Evolutionary conservation across 2,329 filamentous ascomycete species (phyloP), one percentile per base, ranked within the genome.

Genomic region (Pseudogymnoascus sp.): DNA sequence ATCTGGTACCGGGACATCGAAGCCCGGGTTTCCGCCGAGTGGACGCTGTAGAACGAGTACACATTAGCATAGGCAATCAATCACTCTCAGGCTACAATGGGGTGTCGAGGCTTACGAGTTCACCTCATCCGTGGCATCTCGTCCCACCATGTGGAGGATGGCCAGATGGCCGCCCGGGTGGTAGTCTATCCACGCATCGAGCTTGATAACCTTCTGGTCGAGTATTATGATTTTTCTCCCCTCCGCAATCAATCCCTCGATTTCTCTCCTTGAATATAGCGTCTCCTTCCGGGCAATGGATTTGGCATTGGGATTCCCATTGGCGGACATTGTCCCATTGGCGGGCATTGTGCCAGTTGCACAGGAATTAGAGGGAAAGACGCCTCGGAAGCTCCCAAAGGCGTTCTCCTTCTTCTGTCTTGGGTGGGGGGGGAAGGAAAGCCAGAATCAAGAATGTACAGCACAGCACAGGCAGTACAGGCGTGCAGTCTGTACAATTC

Each of bases 111-210:
- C 88, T 61, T 82, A 97, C 91, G 88, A 90, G 75, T 88, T 91
- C 66, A 97, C 87, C 77, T 97, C 95, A 75, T 97, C 93, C 10
- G 93, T 97, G 61, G 91, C 93, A 84, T 96, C 92, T 76, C 89
- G 86, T 66, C 92, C 92, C 65, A 97, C 85, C 91, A 97, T 95
- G 74, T 99, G 95, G 74, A 86, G 80, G 68, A 99, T 96, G 63
- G 93, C 85, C 77, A 92, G 95, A 71, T 93, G 87, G 69, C 95
- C 95, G 64, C 95, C 95, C 11, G 95, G 95, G 72, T 97, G 95
- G 72, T 90, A 97, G 62, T 85, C 85, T 62, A 96, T 78, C 91
- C 92, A 99, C 40, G 88, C 82, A 75, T 97, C 93, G 33, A 91
- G 87, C 77, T 92, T 96, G 69, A 97, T 77, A 9, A 97, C 92